A percentile compares a stretch with the other conserved stretches of the same genome.
These are phyloP conservation scores for Trichoderma sp. DNA, from an alignment of 2,329 filamentous ascomycete species.

Conservation along the genomic window DNA sequence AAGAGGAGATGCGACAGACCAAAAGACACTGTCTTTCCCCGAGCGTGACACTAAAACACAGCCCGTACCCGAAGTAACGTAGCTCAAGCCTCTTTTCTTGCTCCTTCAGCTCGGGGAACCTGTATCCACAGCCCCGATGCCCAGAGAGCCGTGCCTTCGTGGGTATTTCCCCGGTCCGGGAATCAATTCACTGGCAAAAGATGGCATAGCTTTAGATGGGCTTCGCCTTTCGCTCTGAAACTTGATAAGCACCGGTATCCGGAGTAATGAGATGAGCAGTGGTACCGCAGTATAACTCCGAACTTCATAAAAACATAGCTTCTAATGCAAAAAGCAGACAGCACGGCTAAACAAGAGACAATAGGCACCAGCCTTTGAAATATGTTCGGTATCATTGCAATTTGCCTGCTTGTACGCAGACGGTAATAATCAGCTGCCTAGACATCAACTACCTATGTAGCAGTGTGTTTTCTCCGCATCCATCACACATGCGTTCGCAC, in stretches of 20 bases:
- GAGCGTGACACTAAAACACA: background rate
- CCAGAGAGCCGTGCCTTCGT: background rate
- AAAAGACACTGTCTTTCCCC: background rate
- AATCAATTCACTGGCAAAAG: background rate
- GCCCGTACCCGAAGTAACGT: constrained; percentile 17
- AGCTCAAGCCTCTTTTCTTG: background rate
- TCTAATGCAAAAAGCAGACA: background rate
- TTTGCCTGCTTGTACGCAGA: background rate
- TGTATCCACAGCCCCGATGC: background rate
- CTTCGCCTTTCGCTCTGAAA: background rate
- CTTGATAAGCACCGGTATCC: background rate
- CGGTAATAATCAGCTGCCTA: background rate
- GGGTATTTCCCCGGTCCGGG: background rate
- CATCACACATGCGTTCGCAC: constrained; percentile 7
- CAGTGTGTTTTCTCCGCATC: constrained; percentile 3
- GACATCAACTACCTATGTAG: background rate
- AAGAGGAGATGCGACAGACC: background rate
- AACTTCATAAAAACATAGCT: background rate
- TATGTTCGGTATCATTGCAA: background rate
- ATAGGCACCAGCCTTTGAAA: background rate
- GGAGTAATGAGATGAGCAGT: background rate
- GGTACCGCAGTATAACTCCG: background rate
- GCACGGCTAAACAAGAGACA: constrained; percentile 1
- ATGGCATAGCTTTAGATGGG: background rate
- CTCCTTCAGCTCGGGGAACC: background rate